Evolutionary conservation across 805 yeast species (phyloP).

Genomic region (Yamadazyma endophytica): DNA sequence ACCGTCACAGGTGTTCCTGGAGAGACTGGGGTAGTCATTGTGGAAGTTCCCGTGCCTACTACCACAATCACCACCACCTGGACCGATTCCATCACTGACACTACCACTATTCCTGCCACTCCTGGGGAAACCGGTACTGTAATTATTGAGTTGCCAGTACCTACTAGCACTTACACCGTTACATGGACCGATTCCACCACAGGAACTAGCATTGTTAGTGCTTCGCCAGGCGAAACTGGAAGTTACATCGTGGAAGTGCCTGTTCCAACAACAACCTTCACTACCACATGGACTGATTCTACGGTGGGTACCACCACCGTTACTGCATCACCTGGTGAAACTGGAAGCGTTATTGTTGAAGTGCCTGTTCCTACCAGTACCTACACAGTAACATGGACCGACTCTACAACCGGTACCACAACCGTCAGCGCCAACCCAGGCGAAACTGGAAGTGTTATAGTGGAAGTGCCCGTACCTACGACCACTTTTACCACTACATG

Average conservation of each 20-base stretch:
- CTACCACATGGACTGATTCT: slow-evolving; percentile 10
- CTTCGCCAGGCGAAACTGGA: slow-evolving; percentile 15
- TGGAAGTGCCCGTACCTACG: slow-evolving; percentile 15
- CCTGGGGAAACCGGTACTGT: slow-evolving; percentile 17
- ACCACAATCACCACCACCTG: slow-evolving; percentile 12
- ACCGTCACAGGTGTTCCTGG: slow-evolving; percentile 12
- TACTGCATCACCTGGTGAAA: slow-evolving; percentile 11
- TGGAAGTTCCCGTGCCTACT: slow-evolving; percentile 13
- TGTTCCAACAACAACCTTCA: slow-evolving; percentile 13
- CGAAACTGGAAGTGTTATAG: slow-evolving; percentile 8
- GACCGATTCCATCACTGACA: slow-evolving; percentile 10
- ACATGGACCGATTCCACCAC: slow-evolving; percentile 11
- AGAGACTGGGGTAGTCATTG: slow-evolving; percentile 15
- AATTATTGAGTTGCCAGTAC: slow-evolving; percentile 17
- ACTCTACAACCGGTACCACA: slow-evolving; percentile 2
- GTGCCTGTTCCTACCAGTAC: slow-evolving; percentile 16
- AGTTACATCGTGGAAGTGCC: slow-evolving; percentile 15
- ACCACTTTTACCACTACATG: slow-evolving; percentile 12
- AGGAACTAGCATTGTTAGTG: slow-evolving; percentile 10
- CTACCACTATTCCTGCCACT: slow-evolving; percentile 15
- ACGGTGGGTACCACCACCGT: slow-evolving; percentile 4
- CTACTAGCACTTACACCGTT: slow-evolving; percentile 11
- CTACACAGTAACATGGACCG: slow-evolving; percentile 10
- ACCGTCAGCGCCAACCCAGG: slow-evolving; percentile 8
- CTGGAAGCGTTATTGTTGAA: slow-evolving; percentile 17